Evolutionary conservation across 2,329 filamentous ascomycete species (phyloP).

Genomic region (Monosporascus sp.): DNA sequence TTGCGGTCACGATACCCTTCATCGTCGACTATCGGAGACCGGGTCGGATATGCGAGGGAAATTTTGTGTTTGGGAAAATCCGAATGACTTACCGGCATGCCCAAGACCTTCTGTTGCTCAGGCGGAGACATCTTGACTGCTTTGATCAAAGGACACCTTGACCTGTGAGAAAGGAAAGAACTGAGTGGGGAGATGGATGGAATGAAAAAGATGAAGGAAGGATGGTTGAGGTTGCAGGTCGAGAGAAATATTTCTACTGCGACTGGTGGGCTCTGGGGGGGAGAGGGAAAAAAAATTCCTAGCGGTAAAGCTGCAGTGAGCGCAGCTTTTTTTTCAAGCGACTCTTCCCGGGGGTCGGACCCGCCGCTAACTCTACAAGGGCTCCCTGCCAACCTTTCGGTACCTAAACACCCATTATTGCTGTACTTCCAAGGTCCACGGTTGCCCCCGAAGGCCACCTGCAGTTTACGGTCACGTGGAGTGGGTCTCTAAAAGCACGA

Average conservation of each 20-base stretch:
- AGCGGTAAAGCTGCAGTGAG: slow-evolving; percentile 32
- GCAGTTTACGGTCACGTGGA: slow-evolving; percentile 10
- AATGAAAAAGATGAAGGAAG: slow-evolving; percentile 7
- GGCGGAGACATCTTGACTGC: slow-evolving; percentile 49
- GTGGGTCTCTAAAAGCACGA: background rate
- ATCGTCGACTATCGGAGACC: slow-evolving; percentile 1
- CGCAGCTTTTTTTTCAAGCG: slow-evolving; percentile 46
- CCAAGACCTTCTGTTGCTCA: slow-evolving; percentile 54
- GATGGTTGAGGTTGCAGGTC: slow-evolving; percentile 16
- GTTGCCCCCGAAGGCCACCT: slow-evolving; percentile 18
- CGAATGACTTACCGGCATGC: slow-evolving; percentile 52
- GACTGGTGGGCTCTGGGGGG: slow-evolving; percentile 35
- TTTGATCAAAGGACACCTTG: slow-evolving; percentile 37
- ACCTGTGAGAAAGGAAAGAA: slow-evolving; percentile 39
- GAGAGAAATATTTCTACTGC: slow-evolving; percentile 38
- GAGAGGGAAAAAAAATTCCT: slow-evolving; percentile 47
- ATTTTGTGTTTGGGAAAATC: slow-evolving; percentile 8
- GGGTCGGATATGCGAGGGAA: slow-evolving; percentile 10
- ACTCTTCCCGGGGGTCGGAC: slow-evolving; percentile 42
- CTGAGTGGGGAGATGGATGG: slow-evolving; percentile 50
- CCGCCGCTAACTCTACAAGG: slow-evolving; percentile 20
- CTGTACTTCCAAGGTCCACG: background rate
- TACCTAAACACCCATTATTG: background rate
- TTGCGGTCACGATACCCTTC: slow-evolving; percentile 12
- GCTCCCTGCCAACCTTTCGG: slow-evolving; percentile 9